These are phyloP conservation scores for Paxillus involutus DNA, from an alignment of 768 basidiomycete species.

Conservation along the genomic window DNA sequence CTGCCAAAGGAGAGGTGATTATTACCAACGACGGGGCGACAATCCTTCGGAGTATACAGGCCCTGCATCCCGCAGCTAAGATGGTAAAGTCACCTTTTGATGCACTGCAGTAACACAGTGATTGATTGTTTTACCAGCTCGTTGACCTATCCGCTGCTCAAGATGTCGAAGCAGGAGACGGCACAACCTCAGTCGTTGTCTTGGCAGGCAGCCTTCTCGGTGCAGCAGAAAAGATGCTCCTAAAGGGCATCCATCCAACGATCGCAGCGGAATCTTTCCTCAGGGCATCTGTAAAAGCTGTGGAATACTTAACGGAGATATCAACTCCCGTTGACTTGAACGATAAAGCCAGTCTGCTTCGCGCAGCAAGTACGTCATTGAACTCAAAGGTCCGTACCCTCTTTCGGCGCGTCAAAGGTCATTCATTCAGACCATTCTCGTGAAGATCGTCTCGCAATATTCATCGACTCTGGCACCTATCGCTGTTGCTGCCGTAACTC, in stretches of 20 bases:
- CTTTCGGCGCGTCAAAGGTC: slow-evolving; percentile 2
- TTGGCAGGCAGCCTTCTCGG: slow-evolving; percentile 90
- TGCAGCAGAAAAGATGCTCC: slow-evolving; percentile 95
- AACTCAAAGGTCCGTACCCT: slow-evolving; percentile 80
- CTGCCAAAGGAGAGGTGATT: slow-evolving; percentile 92
- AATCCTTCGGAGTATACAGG: slow-evolving; percentile 93
- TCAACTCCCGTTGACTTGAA: slow-evolving; percentile 89
- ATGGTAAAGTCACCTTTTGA: slow-evolving; percentile 58
- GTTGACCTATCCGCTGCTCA: slow-evolving; percentile 98
- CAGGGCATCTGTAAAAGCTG: slow-evolving; percentile 87
- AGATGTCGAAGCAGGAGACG: slow-evolving; percentile 98
- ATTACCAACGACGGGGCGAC: slow-evolving; percentile 99
- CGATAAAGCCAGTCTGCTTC: slow-evolving; percentile 80
- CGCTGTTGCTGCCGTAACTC: slow-evolving; percentile 93
- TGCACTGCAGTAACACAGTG: background rate
- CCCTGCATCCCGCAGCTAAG: slow-evolving; percentile 95
- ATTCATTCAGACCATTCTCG: slow-evolving; percentile 1
- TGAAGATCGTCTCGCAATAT: slow-evolving; percentile 97
- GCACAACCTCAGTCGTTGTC: slow-evolving; percentile 96
- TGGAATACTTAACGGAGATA: slow-evolving; percentile 91
- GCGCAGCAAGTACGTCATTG: slow-evolving; percentile 92
- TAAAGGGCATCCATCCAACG: slow-evolving; percentile 97
- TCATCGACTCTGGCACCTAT: slow-evolving; percentile 98
- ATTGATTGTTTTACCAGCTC: slow-evolving; percentile 50
- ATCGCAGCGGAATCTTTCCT: slow-evolving; percentile 96